These are phyloP conservation scores for Fusarium miscanthi DNA, from an alignment of 2,329 filamentous ascomycete species.

Conservation along the genomic window DNA sequence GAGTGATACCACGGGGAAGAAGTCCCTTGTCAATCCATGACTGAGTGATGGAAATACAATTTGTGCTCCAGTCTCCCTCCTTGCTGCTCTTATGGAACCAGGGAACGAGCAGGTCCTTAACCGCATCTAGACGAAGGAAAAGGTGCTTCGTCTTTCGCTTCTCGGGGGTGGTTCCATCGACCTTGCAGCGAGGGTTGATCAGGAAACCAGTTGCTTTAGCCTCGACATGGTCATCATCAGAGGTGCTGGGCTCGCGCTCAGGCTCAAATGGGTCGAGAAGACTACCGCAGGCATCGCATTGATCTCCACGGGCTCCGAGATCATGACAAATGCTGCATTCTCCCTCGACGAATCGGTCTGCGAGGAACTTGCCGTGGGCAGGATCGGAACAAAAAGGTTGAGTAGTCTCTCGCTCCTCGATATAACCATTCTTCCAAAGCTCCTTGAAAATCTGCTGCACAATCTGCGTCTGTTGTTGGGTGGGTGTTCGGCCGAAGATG, in stretches of 20 bases:
- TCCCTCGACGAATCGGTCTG: constrained; percentile 88
- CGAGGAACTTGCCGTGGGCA: constrained; percentile 78
- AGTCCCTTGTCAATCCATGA: constrained; percentile 87
- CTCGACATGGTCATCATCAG: constrained; percentile 50
- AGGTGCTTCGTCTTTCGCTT: constrained; percentile 88
- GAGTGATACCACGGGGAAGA: constrained; percentile 87
- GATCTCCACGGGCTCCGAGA: constrained; percentile 76
- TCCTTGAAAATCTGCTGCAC: constrained; percentile 90
- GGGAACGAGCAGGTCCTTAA: constrained; percentile 79
- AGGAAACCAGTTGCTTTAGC: constrained; percentile 62
- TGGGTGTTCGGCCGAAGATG: constrained; percentile 93
- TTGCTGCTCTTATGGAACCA: constrained; percentile 81
- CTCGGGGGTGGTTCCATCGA: constrained; percentile 85
- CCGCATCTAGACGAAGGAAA: constrained; percentile 85
- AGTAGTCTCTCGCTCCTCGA: constrained; percentile 86
- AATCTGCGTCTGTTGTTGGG: constrained; percentile 88
- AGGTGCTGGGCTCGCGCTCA: constrained; percentile 51
- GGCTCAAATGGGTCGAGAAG: constrained; percentile 77
- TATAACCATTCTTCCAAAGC: constrained; percentile 87
- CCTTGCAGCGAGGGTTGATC: constrained; percentile 89
- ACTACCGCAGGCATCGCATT: constrained; percentile 80
- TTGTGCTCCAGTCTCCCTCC: constrained; percentile 80
- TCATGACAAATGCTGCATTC: constrained; percentile 80
- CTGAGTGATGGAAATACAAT: constrained; percentile 80
- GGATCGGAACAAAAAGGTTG: constrained; percentile 86